A percentile compares a stretch with the other conserved stretches of the same genome.
These are phyloP conservation scores for Monilinia fructicola DNA, from an alignment of 2,329 filamentous ascomycete species.

Conservation along the genomic window DNA sequence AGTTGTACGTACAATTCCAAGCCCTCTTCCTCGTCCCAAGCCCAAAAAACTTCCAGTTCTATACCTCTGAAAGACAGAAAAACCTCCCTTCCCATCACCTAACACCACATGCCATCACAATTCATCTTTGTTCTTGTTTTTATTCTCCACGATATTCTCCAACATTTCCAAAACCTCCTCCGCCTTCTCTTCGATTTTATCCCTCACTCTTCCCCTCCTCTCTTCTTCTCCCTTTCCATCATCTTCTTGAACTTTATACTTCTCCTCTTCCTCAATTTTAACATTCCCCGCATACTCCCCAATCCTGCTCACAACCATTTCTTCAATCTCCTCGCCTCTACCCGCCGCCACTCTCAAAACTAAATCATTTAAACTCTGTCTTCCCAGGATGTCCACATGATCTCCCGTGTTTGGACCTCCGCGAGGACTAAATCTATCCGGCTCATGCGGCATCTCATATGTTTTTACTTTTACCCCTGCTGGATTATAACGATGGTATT, in stretches of 20 bases:
- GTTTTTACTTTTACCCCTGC: conserved; percentile 77
- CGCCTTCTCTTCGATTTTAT: not conserved
- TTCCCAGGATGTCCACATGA: conserved; percentile 92
- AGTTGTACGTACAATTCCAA: not conserved
- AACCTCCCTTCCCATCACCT: not conserved
- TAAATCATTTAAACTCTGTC: conserved; percentile 86
- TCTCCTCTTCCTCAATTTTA: conserved; percentile 54
- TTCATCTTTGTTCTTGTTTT: not conserved
- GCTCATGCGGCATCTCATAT: conserved; percentile 95
- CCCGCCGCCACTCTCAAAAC: conserved; percentile 85
- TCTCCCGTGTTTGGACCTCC: conserved; percentile 73
- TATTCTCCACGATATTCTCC: not conserved
- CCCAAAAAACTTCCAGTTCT: not conserved
- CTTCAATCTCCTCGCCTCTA: conserved; percentile 73
- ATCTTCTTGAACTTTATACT: conserved; percentile 46
- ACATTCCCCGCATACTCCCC: conserved; percentile 78
- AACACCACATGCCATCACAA: not conserved
- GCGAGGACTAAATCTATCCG: conserved; percentile 84
- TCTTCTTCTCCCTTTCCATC: conserved; percentile 42
- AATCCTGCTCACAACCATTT: conserved; percentile 80
- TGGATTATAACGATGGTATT: conserved; percentile 90
- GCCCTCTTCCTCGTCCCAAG: not conserved
- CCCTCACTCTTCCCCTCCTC: not conserved
- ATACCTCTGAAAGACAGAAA: not conserved
- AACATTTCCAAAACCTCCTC: not conserved